Base-by-base conservation (phyloP, 225 moss, liverwort and hornwort genomes). In the Marchantia polymorpha region DNA sequence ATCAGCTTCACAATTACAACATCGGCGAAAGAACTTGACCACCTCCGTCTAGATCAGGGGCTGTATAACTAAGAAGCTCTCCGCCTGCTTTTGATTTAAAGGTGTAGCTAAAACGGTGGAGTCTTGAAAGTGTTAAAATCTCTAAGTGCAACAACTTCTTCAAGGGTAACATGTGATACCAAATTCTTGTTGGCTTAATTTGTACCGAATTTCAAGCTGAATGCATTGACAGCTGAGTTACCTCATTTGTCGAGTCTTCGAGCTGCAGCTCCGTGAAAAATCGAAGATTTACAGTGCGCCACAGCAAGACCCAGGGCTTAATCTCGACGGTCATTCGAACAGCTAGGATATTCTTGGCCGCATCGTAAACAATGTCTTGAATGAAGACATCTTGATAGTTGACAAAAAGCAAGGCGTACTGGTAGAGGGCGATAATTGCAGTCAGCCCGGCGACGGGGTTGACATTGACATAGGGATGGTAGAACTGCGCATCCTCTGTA, bases 321-420 rank as follows among this genome's bases (percentile, higher is more conserved):
- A 81, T 31, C 53, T 71, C 58, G 73, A 87, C 81, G 22, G 85
- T 76, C 85, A 85, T 75, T 49, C 88, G 25, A 77, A 90, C 61
- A 39, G 80, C 84, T 47, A 84, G 26, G 63, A 77, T 48, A 73
- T 80, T 85, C 67, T 54, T 60, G 53, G 49, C 19, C 47, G 84
- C 74, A 75, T 87, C 88, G 63, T 84, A 89, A n/a, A 87, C 66
- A 50, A 82, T 77, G 68, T 79, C 84, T 61, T 84, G 77, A 77
- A 91, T 82, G 73, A 79, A 81, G 67, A 89, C 93, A 49, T 90
- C 89, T 60, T 91, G 88, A 68, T 89, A 89, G 52, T 88, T 85
- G 48, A 69, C 77, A 1, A 85, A 2, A 3, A 89, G 48, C 80
- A 86, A 77, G 39, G 82, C 86, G 46, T 86, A 69, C 48, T 91